These are phyloP conservation scores for Melastoma candidum DNA, from an alignment of 441 rosid species.

Conservation along the genomic window DNA sequence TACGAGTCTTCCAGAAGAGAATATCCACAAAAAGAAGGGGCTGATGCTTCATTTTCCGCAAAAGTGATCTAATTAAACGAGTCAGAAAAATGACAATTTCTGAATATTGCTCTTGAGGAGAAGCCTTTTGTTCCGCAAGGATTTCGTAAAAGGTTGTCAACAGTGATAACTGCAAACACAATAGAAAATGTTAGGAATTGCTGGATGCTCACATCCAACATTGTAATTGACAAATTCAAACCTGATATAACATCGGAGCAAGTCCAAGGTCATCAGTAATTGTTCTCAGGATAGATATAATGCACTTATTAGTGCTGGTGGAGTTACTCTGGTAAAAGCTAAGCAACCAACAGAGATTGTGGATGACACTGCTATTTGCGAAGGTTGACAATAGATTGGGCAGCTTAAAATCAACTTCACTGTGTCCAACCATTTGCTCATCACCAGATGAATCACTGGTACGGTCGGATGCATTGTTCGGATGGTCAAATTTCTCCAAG, in stretches of 20 bases:
- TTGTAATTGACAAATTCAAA: constrained; percentile 15
- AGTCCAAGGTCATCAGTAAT: constrained; percentile 84
- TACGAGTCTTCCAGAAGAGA: constrained; percentile 83
- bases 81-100: constrained; percentile 59
- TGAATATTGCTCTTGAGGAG: constrained; percentile 51
- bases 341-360: constrained; percentile 90
- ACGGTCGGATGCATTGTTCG: constrained; percentile 34
- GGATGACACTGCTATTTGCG: constrained; percentile 72
- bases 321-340: constrained; percentile 78
- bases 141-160: constrained; percentile 63
- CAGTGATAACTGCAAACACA: constrained; percentile 67
- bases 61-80: constrained; percentile 59
- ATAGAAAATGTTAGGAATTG: constrained; percentile 12
- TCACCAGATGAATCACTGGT: constrained; percentile 61
- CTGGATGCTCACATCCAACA: constrained; percentile 5
- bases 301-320: constrained; percentile 46
- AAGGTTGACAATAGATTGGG: constrained; percentile 71
- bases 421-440: constrained; percentile 45
- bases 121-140: constrained; percentile 72
- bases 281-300: constrained; percentile 56
- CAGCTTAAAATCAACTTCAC: constrained; percentile 93
- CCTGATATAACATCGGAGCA: constrained; percentile 98
- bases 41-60: constrained; percentile 76
- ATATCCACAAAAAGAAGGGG: constrained; percentile 95
- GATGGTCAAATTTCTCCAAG: constrained; percentile 25